These are phyloP conservation scores for Metschnikowia aberdeeniae DNA, from an alignment of 805 yeast genomes.

Conservation along the genomic window DNA sequence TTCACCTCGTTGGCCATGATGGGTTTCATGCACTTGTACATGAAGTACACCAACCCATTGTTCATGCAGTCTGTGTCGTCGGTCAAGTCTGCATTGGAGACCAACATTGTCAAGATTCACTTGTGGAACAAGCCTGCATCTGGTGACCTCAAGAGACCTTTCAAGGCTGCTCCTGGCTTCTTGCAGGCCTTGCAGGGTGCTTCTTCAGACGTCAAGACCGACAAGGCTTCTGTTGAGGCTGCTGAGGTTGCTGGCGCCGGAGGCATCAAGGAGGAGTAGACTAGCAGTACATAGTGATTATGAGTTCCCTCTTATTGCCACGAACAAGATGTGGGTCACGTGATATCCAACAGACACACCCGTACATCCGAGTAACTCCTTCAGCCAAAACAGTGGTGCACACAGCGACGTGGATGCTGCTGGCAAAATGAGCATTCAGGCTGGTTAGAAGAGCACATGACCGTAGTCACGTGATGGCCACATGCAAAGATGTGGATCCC, in stretches of 20 bases:
- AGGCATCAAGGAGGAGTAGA: conserved; percentile 82
- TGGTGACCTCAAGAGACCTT: conserved; percentile 95
- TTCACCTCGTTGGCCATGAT: conserved; percentile 92
- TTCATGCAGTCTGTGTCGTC: conserved; percentile 92
- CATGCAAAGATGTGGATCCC: too few species aligned
- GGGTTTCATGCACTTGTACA: conserved; percentile 96
- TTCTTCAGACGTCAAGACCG: conserved; percentile 59
- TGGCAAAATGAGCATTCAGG: too few species aligned
- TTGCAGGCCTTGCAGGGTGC: conserved; percentile 62
- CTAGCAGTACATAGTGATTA: too few species aligned
- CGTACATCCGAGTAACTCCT: too few species aligned
- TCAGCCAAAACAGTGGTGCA: too few species aligned
- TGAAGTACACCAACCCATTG: conserved; percentile 96
- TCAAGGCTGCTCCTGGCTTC: conserved; percentile 66
- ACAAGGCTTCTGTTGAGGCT: conserved; percentile 77
- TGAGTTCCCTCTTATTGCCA: too few species aligned
- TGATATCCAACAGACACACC: too few species aligned
- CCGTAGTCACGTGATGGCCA: too few species aligned
- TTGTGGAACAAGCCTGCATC: conserved; percentile 74
- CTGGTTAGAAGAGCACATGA: too few species aligned
- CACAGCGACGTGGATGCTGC: too few species aligned
- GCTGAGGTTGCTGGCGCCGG: conserved; percentile 85
- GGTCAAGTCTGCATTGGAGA: conserved; percentile 82
- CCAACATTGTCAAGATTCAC: conserved; percentile 89
- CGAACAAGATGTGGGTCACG: too few species aligned